Conservation (phyloP, 2,329 filamentous ascomycete genomes). For the Elsinoe arachidis region DNA sequence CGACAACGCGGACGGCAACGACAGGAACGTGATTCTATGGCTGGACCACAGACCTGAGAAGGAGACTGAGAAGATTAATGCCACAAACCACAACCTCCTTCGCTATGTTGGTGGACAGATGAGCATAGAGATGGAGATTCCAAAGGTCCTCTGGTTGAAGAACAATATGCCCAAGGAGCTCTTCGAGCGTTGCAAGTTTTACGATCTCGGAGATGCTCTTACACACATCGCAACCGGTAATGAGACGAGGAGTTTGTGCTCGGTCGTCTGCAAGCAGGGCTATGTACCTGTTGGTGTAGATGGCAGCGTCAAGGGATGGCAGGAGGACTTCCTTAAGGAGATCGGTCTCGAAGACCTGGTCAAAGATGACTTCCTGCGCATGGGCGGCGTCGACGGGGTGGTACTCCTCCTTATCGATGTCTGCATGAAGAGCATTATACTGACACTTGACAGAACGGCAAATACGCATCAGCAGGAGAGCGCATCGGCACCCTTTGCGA, state of each 20-base stretch:
- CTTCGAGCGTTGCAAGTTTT: slow-evolving; percentile 92
- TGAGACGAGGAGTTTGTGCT: slow-evolving; percentile 89
- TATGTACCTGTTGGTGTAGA: slow-evolving; percentile 96
- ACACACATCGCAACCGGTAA: slow-evolving; percentile 90
- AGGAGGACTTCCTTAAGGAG: slow-evolving; percentile 80
- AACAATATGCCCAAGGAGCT: slow-evolving; percentile 91
- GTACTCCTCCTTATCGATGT: slow-evolving; percentile 44
- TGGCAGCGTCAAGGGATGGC: slow-evolving; percentile 95
- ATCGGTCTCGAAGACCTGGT: slow-evolving; percentile 81
- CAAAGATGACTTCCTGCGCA: slow-evolving; percentile 80
- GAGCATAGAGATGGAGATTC: slow-evolving; percentile 99
- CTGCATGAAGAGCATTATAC: slow-evolving; percentile 12
- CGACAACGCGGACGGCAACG: slow-evolving; percentile 62
- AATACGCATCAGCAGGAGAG: slow-evolving; percentile 85
- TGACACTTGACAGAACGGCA: slow-evolving; percentile 62
- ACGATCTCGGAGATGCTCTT: slow-evolving; percentile 84
- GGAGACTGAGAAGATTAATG: slow-evolving; percentile 90
- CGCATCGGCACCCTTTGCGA: slow-evolving; percentile 77
- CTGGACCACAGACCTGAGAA: slow-evolving; percentile 87
- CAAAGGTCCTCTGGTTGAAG: slow-evolving; percentile 96
- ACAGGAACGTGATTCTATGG: slow-evolving; percentile 95
- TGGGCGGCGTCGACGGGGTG: slow-evolving; percentile 91
- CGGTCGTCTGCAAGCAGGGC: slow-evolving; percentile 93
- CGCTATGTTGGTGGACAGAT: slow-evolving; percentile 96
- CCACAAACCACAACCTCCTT: slow-evolving; percentile 81